A percentile compares a stretch with the other conserved stretches of the same genome.
These are phyloP conservation scores for Coemansia aciculifera DNA, from an alignment of 192 early-diverging fungal species.

Conservation along the genomic window DNA sequence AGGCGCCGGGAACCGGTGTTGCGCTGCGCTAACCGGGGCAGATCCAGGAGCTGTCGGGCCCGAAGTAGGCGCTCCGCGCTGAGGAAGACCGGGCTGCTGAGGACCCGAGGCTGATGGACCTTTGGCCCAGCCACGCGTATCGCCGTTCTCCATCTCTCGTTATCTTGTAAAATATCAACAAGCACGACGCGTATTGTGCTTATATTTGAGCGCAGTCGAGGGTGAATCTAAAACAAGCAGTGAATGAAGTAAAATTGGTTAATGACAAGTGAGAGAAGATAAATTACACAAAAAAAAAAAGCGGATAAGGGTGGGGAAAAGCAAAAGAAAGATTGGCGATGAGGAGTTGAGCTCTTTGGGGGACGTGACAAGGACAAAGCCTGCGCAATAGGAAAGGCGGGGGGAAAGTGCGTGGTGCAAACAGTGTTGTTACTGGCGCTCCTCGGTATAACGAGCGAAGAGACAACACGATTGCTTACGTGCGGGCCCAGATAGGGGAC, in stretches of 20 bases:
- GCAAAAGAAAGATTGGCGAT: conserved; percentile 1
- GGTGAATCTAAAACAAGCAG: not conserved
- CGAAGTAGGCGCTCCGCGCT: not conserved
- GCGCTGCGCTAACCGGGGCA: conserved; percentile 14
- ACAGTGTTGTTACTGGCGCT: not conserved
- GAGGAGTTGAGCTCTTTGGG: not conserved
- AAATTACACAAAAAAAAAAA: not conserved
- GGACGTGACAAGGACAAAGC: not conserved
- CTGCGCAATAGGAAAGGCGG: not conserved
- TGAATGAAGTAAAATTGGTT: not conserved
- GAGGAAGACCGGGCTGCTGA: conserved; percentile 14
- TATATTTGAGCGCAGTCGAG: not conserved
- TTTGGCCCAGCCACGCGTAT: conserved; percentile 26
- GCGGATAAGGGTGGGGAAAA: not conserved
- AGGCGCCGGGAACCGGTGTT: conserved; percentile 23
- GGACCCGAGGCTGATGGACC: not conserved
- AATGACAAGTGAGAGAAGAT: not conserved
- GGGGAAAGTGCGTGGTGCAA: not conserved
- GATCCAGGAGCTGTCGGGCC: conserved; percentile 7
- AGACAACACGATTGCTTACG: not conserved
- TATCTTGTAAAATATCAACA: not conserved
- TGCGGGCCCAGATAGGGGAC: not conserved
- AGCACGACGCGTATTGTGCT: not conserved
- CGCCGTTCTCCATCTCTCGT: conserved; percentile 26
- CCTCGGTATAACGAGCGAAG: not conserved